phyloP scores from a whole-genome alignment of 139 green algal species.

The Picochlorum costavermella region DNA sequence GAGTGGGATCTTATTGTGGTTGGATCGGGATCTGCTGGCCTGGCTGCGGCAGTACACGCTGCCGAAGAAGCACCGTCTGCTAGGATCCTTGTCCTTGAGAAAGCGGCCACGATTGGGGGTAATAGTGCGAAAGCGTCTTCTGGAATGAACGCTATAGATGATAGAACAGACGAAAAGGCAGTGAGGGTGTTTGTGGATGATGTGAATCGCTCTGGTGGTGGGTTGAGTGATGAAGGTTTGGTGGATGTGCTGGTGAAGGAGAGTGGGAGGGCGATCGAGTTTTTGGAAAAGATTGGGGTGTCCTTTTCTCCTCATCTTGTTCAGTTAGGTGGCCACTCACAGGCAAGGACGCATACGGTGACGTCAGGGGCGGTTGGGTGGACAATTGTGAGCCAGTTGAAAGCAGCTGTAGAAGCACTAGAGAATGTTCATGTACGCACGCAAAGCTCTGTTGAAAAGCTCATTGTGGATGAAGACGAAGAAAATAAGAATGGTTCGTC shows the following conservation, averaged over 20 bases:
- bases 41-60: conserved; percentile 33
- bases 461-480: no score
- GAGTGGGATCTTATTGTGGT: conserved; percentile 37
- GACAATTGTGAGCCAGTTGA: conserved; percentile 38
- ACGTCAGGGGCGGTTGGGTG: conserved; percentile 45
- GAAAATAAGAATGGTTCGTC: no score
- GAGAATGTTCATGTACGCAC: background rate
- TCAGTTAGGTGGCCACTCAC: conserved; percentile 49
- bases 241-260: conserved; percentile 42
- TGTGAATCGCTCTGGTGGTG: conserved; percentile 40
- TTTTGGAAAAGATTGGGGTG: conserved; percentile 33
- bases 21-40: conserved; percentile 48
- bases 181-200: conserved; percentile 37
- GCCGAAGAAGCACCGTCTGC: background rate
- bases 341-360: conserved; percentile 15
- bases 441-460: background rate
- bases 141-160: conserved; percentile 62
- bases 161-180: conserved; percentile 13
- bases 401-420: background rate
- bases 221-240: conserved; percentile 37
- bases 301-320: conserved; percentile 30
- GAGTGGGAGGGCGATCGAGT: conserved; percentile 32
- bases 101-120: conserved; percentile 49
- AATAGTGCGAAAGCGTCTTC: conserved; percentile 62
- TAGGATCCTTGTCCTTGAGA: conserved; percentile 56